Conservation (phyloP, 495 filamentous ascomycete genomes). For the Aspergillus panamensis region DNA sequence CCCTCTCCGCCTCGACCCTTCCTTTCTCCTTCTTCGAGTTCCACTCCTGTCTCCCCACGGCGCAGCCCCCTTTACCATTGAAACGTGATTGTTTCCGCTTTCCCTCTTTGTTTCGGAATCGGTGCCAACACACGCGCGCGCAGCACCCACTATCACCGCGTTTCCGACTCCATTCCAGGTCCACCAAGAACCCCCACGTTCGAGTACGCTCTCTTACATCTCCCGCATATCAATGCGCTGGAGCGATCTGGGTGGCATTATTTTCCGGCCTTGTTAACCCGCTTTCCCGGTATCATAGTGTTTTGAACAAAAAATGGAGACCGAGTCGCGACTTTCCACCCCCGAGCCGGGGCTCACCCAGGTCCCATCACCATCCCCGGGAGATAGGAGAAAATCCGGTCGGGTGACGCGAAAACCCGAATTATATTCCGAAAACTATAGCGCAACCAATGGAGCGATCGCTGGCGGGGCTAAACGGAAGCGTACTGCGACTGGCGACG, state of each 20-base stretch:
- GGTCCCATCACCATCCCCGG: slow-evolving; percentile 40
- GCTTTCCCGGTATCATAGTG: slow-evolving; percentile 2
- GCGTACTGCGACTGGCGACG: slow-evolving; percentile 36
- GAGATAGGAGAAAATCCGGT: slow-evolving; percentile 71
- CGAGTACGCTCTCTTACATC: slow-evolving; percentile 14
- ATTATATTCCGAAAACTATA: slow-evolving; percentile 52
- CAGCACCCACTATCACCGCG: slow-evolving; percentile 18
- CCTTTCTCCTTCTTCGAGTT: slow-evolving; percentile 5
- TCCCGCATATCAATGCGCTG: slow-evolving; percentile 3
- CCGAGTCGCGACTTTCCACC: slow-evolving; percentile 32
- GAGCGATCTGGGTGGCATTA: not conserved
- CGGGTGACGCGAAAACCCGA: slow-evolving; percentile 73
- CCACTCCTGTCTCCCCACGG: slow-evolving; percentile 10
- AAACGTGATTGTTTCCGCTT: not conserved
- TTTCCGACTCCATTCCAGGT: slow-evolving; percentile 12
- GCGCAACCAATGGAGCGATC: slow-evolving; percentile 30
- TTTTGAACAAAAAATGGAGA: slow-evolving; percentile 30
- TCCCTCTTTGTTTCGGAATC: not conserved
- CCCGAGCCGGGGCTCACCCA: slow-evolving; percentile 23
- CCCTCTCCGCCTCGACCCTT: slow-evolving; percentile 13
- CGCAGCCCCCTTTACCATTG: slow-evolving; percentile 1
- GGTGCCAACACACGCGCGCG: slow-evolving; percentile 10
- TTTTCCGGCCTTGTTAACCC: not conserved
- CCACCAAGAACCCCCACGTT: slow-evolving; percentile 18
- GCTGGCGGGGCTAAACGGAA: slow-evolving; percentile 52